A percentile compares a stretch with the other conserved stretches of the same genome.
phyloP scores from a whole-genome alignment of 2,329 filamentous ascomycete genomes.

The Eutypella sp. region DNA sequence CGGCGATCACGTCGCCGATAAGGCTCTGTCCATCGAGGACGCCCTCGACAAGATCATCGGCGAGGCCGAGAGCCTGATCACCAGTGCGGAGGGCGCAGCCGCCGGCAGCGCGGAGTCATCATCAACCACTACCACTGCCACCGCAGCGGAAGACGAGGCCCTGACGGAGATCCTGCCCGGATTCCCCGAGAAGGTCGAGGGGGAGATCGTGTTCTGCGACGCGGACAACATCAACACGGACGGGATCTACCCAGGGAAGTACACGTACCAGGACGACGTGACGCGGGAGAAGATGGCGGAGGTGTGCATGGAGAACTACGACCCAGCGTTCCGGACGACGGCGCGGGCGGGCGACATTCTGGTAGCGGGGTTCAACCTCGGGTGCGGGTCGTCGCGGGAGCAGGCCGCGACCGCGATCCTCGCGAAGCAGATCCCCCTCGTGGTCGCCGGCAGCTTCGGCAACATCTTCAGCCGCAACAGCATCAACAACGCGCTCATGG shows the following conservation, averaged over 20 bases:
- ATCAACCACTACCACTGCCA: background rate
- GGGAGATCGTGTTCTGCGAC: constrained; percentile 65
- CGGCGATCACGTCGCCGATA: constrained; percentile 58
- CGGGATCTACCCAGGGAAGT: constrained; percentile 75
- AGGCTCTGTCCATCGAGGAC: constrained; percentile 62
- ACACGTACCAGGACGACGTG: constrained; percentile 87
- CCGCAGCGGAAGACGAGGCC: constrained; percentile 44
- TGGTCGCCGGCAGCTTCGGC: constrained; percentile 74
- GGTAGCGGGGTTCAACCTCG: constrained; percentile 85
- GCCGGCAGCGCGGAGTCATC: background rate
- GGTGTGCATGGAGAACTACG: constrained; percentile 94
- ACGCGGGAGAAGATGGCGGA: constrained; percentile 74
- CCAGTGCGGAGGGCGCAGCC: constrained; percentile 1
- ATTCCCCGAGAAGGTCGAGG: constrained; percentile 75
- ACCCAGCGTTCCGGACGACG: constrained; percentile 60
- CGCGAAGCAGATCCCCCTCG: constrained; percentile 73
- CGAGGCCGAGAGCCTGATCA: constrained; percentile 5
- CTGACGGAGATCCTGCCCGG: constrained; percentile 72
- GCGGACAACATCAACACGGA: constrained; percentile 76
- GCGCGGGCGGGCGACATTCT: constrained; percentile 72
- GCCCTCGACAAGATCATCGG: constrained; percentile 33
- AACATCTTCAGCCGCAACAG: constrained; percentile 78
- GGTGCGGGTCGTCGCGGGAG: constrained; percentile 74
- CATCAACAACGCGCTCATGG: constrained; percentile 75
- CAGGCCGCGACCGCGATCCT: constrained; percentile 85